A percentile compares a stretch with the other conserved stretches of the same genome.
Evolutionary conservation across 495 filamentous ascomycete genomes (phyloP).

Genomic region (Podospora tetraspora): DNA sequence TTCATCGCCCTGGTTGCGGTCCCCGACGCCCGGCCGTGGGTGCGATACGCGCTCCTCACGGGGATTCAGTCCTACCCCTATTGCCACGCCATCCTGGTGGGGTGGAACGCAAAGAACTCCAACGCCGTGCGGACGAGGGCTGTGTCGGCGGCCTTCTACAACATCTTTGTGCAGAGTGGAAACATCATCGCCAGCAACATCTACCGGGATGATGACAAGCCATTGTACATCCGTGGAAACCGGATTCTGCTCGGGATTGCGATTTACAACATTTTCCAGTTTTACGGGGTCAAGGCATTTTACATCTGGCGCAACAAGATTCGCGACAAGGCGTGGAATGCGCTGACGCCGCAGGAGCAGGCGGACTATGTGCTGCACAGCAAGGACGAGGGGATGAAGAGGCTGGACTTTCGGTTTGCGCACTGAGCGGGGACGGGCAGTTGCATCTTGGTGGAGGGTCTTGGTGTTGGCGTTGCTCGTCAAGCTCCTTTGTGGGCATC

Average conservation of each 20-base stretch:
- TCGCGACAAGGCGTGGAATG: constrained; percentile 34
- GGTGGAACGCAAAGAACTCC: constrained; percentile 56
- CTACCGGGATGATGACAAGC: constrained; percentile 52
- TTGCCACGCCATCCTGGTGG: constrained; percentile 56
- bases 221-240: constrained; percentile 50
- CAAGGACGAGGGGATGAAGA: constrained; percentile 29
- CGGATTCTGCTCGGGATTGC: constrained; percentile 41
- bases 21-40: constrained; percentile 43
- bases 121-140: constrained; percentile 58
- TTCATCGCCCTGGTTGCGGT: constrained; percentile 48
- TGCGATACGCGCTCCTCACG: constrained; percentile 47
- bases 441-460: background rate
- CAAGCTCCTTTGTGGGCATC: background rate
- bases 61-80: constrained; percentile 56
- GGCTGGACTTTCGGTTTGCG: constrained; percentile 29
- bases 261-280: constrained; percentile 35
- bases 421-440: too few species aligned
- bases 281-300: constrained; percentile 36
- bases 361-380: constrained; percentile 27
- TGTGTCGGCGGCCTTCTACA: constrained; percentile 51
- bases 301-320: constrained; percentile 37
- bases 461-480: background rate
- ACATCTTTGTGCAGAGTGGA: constrained; percentile 43
- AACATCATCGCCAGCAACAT: constrained; percentile 50
- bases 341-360: constrained; percentile 35